Evolutionary conservation across 1,139 yeast genomes (phyloP).

Genomic region (Scheffersomyces quercinus): DNA sequence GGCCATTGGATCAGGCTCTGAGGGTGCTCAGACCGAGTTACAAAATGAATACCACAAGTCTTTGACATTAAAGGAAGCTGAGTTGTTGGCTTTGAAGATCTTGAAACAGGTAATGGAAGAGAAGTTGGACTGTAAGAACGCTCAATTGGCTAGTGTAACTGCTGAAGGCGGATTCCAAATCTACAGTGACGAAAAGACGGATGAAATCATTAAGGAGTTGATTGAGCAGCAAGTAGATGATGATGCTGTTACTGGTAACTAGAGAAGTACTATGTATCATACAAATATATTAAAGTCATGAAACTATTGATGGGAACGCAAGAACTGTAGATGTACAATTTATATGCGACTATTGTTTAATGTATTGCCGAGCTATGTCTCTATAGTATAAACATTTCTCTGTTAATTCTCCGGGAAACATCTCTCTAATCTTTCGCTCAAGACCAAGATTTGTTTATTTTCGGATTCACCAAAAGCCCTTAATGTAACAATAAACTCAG

Average conservation of each 20-base stretch:
- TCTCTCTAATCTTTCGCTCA: conserved; percentile 55
- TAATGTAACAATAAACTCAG: conserved; percentile 55
- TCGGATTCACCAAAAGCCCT: conserved; percentile 64
- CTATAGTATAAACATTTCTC: neutral
- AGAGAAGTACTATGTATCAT: neutral
- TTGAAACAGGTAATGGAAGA: conserved; percentile 99
- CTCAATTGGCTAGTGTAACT: conserved; percentile 93
- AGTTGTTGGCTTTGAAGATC: conserved; percentile 81
- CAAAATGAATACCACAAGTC: conserved; percentile 97
- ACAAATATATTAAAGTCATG: neutral
- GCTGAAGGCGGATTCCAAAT: conserved; percentile 83
- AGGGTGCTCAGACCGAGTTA: conserved; percentile 97
- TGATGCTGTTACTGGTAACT: conserved; percentile 3
- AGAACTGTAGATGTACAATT: no score
- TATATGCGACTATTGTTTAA: no score
- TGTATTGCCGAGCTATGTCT: no score
- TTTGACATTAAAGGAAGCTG: conserved; percentile 92
- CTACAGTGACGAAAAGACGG: conserved; percentile 82
- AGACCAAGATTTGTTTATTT: conserved; percentile 53
- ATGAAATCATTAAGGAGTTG: conserved; percentile 71
- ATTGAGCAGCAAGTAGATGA: conserved; percentile 68
- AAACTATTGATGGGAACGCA: neutral
- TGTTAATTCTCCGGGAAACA: conserved; percentile 29
- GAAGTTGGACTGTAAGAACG: conserved; percentile 91
- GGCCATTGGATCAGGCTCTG: conserved; percentile 98